A percentile compares a stretch with the other conserved stretches of the same genome.
Conservation (phyloP, 257 asterid species). For the Misopates orontium region DNA sequence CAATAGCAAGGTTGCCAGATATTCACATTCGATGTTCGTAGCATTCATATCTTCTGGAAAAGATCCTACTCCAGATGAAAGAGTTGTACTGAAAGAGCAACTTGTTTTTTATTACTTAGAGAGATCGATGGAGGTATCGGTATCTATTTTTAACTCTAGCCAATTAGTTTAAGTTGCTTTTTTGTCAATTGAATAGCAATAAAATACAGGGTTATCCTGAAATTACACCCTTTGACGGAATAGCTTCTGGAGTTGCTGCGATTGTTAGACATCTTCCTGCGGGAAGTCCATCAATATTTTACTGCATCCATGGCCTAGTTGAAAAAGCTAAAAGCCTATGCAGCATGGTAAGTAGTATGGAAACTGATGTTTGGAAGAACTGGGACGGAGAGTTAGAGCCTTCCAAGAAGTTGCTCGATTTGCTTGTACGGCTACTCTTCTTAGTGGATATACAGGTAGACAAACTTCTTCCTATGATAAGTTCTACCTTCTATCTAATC, state of each 20-base stretch:
- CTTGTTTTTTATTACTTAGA: slow-evolving; percentile 79
- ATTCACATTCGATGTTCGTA: slow-evolving; percentile 77
- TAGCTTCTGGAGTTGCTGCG: slow-evolving; percentile 94
- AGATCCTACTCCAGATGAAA: slow-evolving; percentile 60
- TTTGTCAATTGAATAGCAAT: slow-evolving; percentile 28
- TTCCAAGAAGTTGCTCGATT: slow-evolving; percentile 68
- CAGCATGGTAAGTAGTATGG: slow-evolving; percentile 35
- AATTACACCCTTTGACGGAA: slow-evolving; percentile 79
- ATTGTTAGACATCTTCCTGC: slow-evolving; percentile 93
- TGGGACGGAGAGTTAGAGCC: slow-evolving; percentile 75
- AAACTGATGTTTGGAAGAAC: slow-evolving; percentile 51
- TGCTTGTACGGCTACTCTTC: slow-evolving; percentile 71
- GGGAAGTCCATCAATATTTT: slow-evolving; percentile 79
- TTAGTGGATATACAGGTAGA: slow-evolving; percentile 85
- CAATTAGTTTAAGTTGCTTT: slow-evolving; percentile 8
- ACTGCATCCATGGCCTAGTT: slow-evolving; percentile 63
- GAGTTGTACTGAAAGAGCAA: slow-evolving; percentile 79
- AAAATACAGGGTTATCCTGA: slow-evolving; percentile 71
- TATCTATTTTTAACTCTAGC: slow-evolving; percentile 20
- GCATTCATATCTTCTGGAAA: slow-evolving; percentile 84
- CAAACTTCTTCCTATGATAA: slow-evolving; percentile 3
- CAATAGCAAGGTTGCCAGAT: slow-evolving; percentile 77
- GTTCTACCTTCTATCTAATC: too few species aligned
- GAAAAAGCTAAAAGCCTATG: slow-evolving; percentile 63
- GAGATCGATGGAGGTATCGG: slow-evolving; percentile 77